phyloP scores from a whole-genome alignment of 2,329 filamentous ascomycete genomes.

The Fusarium falciforme region DNA sequence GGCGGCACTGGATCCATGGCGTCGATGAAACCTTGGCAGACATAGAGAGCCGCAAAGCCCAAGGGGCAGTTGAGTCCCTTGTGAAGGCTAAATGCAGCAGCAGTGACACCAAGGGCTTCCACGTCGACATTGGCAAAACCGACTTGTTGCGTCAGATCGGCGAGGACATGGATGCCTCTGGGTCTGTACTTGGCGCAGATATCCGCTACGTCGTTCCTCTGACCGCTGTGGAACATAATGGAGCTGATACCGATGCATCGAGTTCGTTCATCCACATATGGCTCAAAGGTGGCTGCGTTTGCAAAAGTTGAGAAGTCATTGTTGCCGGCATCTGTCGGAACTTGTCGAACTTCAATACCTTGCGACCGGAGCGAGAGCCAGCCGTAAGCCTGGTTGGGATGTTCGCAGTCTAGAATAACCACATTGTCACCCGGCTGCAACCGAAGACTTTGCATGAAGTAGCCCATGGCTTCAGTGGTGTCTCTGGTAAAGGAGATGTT shows the following conservation, averaged over 20 bases:
- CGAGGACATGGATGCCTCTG: constrained; percentile 46
- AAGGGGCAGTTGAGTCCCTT: constrained; percentile 49
- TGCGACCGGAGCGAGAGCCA: constrained; percentile 43
- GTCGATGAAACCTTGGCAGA: constrained; percentile 38
- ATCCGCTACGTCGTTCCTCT: constrained; percentile 45
- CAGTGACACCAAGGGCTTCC: constrained; percentile 40
- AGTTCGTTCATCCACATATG: constrained; percentile 46
- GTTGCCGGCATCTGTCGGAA: constrained; percentile 5
- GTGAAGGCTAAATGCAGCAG: constrained; percentile 47
- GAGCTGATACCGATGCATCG: constrained; percentile 47
- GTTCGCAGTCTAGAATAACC: constrained; percentile 47
- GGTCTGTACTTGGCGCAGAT: constrained; percentile 43
- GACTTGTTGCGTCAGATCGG: constrained; percentile 48
- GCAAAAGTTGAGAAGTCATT: background rate
- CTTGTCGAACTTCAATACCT: constrained; percentile 45
- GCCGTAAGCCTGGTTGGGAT: constrained; percentile 47
- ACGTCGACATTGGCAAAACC: constrained; percentile 48
- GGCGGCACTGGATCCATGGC: constrained; percentile 41
- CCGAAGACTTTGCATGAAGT: constrained; percentile 41
- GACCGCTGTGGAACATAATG: constrained; percentile 49
- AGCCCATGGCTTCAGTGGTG: constrained; percentile 47
- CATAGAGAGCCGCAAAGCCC: constrained; percentile 46
- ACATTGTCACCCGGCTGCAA: constrained; percentile 48
- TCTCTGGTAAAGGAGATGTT: constrained; percentile 47
- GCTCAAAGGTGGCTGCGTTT: constrained; percentile 34